These are phyloP conservation scores for Thielaviopsis punctulata DNA, from an alignment of 2,329 filamentous ascomycete genomes.

Conservation along the genomic window DNA sequence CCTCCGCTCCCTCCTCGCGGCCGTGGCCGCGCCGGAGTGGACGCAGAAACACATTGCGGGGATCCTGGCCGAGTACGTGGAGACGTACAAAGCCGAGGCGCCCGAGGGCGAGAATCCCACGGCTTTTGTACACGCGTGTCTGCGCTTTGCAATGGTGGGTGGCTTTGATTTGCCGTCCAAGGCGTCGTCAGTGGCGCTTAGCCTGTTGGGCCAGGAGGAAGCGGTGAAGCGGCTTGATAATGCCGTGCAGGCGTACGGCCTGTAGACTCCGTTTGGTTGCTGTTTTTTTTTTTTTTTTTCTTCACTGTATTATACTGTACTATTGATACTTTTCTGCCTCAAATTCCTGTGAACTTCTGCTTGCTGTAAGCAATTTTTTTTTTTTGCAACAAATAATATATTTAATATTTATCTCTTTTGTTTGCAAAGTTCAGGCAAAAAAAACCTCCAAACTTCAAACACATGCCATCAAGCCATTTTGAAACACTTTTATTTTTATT, in stretches of 20 bases:
- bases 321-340: too few species aligned
- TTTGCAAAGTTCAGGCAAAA: too few species aligned
- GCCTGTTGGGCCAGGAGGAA: conserved; percentile 21
- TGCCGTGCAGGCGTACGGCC: conserved; percentile 4
- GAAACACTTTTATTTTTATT: neutral
- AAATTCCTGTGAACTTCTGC: too few species aligned
- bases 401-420: too few species aligned
- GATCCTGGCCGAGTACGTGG: conserved; percentile 12
- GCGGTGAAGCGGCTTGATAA: conserved; percentile 12
- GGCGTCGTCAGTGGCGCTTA: conserved; percentile 16
- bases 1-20: conserved; percentile 14
- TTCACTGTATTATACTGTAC: too few species aligned
- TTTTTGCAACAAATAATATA: too few species aligned
- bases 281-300: too few species aligned
- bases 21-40: conserved; percentile 13
- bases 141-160: conserved; percentile 12
- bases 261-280: too few species aligned
- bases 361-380: too few species aligned
- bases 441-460: too few species aligned
- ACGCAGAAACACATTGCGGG: conserved; percentile 16
- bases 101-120: neutral
- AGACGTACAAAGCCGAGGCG: neutral
- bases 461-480: too few species aligned
- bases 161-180: conserved; percentile 10
- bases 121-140: conserved; percentile 3